Conservation (phyloP, 2,329 filamentous ascomycete species). For the Alternaria incomplexa region DNA sequence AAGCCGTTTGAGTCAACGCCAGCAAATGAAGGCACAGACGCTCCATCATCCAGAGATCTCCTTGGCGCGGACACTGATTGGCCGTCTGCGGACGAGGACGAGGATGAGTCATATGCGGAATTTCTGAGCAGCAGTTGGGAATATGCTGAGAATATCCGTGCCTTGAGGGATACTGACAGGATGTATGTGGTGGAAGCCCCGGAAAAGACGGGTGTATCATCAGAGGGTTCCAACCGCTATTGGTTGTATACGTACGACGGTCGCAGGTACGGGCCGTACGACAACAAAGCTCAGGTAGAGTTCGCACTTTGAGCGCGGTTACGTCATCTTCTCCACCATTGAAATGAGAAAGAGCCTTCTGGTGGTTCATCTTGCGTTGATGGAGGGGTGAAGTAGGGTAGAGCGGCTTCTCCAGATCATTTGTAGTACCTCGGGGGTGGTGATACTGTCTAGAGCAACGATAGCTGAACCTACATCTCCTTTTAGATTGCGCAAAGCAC, state of each 20-base stretch:
- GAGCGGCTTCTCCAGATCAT: background rate
- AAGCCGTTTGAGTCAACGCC: background rate
- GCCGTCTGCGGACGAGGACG: background rate
- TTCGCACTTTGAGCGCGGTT: too few species aligned
- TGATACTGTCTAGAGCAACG: background rate
- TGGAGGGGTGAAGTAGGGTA: background rate
- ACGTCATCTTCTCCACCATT: too few species aligned
- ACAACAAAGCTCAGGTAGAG: background rate
- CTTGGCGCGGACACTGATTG: background rate
- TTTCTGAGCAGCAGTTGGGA: background rate
- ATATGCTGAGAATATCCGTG: background rate
- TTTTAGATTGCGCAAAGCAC: background rate
- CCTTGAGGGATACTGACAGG: background rate
- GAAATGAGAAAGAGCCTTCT: background rate
- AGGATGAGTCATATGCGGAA: background rate
- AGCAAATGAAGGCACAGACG: background rate
- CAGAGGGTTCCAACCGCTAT: background rate
- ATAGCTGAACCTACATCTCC: background rate
- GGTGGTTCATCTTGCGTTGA: background rate
- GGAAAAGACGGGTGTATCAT: too few species aligned
- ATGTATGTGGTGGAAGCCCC: background rate
- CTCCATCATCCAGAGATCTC: background rate
- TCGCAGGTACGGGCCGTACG: background rate
- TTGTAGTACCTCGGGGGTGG: background rate
- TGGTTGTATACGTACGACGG: background rate